These are phyloP conservation scores for Eimeria acervulina DNA, from an alignment of 169 alveolate species.

Conservation along the genomic window DNA sequence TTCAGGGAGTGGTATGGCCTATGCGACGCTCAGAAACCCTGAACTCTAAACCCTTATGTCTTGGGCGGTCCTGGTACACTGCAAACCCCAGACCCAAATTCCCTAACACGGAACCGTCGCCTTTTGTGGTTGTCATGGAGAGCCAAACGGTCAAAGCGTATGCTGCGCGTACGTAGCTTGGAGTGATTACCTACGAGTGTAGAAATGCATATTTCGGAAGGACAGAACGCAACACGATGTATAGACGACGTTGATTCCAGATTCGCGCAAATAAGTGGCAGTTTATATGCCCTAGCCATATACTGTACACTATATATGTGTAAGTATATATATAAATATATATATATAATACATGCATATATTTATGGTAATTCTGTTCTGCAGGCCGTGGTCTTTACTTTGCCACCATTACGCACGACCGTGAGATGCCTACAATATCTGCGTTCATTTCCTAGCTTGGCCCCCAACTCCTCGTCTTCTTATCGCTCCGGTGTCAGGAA, in stretches of 20 bases:
- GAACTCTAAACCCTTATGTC: neutral
- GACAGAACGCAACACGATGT: neutral
- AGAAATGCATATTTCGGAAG: neutral
- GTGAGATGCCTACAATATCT: neutral
- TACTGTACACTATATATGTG: too few relatives aligned
- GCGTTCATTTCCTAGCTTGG: neutral
- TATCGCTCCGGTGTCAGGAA: neutral
- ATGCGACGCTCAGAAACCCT: neutral
- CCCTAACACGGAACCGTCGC: too few relatives aligned
- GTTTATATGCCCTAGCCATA: too few relatives aligned
- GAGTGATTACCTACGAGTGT: too few relatives aligned
- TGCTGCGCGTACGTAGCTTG: neutral
- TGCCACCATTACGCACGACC: neutral
- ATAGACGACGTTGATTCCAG: neutral
- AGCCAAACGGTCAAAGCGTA: neutral
- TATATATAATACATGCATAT: neutral
- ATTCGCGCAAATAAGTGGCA: neutral
- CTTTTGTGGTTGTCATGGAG: neutral
- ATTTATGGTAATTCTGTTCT: neutral
- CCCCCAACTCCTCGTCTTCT: neutral
- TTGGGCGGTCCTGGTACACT: neutral
- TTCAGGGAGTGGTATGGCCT: neutral
- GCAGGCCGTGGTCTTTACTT: neutral
- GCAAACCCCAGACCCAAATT: neutral
- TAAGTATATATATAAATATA: too few relatives aligned